phyloP scores from a whole-genome alignment of 2,329 filamentous ascomycete species.

The Xylariales sp. region DNA sequence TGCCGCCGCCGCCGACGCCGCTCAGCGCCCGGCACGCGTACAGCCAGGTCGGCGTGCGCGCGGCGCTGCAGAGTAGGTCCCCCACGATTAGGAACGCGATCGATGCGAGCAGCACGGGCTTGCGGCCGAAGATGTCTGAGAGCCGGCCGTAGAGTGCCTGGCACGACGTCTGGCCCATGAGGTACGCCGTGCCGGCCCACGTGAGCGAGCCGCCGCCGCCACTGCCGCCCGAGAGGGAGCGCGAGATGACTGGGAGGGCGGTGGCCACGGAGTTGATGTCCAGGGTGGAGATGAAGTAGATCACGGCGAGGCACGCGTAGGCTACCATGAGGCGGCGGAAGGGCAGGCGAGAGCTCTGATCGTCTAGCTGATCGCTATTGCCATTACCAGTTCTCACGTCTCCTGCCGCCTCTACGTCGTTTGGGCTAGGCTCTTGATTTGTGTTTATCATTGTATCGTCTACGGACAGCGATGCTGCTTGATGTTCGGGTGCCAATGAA shows the following conservation, averaged over 20 bases:
- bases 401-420: no score
- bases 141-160: slow-evolving; percentile 5
- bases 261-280: slow-evolving; percentile 16
- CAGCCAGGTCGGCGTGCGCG: slow-evolving; percentile 19
- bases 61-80: slow-evolving; percentile 18
- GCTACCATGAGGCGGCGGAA: slow-evolving; percentile 12
- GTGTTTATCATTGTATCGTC: no score
- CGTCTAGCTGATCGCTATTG: slow-evolving; percentile 4
- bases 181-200: slow-evolving; percentile 4
- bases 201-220: slow-evolving; percentile 2
- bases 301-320: slow-evolving; percentile 12
- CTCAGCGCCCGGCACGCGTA: slow-evolving; percentile 24
- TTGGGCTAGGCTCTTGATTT: no score
- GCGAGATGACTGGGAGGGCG: slow-evolving; percentile 3
- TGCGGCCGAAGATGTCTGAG: slow-evolving; percentile 7
- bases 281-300: slow-evolving; percentile 13
- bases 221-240: slow-evolving; percentile 1
- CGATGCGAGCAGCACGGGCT: slow-evolving; percentile 3
- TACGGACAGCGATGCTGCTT: no score
- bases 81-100: slow-evolving; percentile 3
- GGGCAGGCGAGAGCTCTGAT: slow-evolving; percentile 12
- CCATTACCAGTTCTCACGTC: no score
- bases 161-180: slow-evolving; percentile 6
- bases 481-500: no score
- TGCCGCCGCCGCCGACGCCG: slow-evolving; percentile 22